phyloP scores from a whole-genome alignment of 73 alveolate genomes.

The Loxodes magnus region DNA sequence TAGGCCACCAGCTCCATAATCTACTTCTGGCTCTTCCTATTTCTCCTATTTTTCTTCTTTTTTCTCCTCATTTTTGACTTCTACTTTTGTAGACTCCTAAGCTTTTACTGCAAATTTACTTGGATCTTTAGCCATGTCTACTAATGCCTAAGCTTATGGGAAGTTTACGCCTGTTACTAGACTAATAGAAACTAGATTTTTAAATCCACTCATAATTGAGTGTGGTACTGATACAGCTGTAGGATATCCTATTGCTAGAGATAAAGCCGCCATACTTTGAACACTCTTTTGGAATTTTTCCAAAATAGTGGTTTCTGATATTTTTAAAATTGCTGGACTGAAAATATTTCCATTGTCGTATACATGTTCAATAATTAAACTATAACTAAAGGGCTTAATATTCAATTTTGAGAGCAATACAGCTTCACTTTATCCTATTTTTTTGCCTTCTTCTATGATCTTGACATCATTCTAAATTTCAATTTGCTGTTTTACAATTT shows the following conservation, averaged over 20 bases:
- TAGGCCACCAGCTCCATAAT: slow-evolving; percentile 80
- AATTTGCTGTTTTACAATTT: slow-evolving; percentile 97
- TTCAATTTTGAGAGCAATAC: slow-evolving; percentile 91
- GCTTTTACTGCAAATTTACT: slow-evolving; percentile 48
- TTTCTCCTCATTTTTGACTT: slow-evolving; percentile 38
- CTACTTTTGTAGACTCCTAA: too few relatives aligned
- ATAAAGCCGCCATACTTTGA: slow-evolving; percentile 70
- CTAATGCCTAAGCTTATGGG: slow-evolving; percentile 42
- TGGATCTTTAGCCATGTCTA: slow-evolving; percentile 39
- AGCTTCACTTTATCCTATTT: slow-evolving; percentile 91
- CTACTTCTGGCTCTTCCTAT: slow-evolving; percentile 72
- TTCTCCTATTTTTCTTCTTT: slow-evolving; percentile 41
- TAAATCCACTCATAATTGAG: slow-evolving; percentile 89
- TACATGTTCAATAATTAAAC: slow-evolving; percentile 67
- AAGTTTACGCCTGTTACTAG: slow-evolving; percentile 76
- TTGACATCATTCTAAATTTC: slow-evolving; percentile 89
- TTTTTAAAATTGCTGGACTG: slow-evolving; percentile 92
- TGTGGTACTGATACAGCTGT: slow-evolving; percentile 97
- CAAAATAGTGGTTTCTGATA: slow-evolving; percentile 53
- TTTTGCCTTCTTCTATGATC: slow-evolving; percentile 68
- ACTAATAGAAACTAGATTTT: slow-evolving; percentile 91
- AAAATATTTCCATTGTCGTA: slow-evolving; percentile 90
- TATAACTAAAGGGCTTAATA: slow-evolving; percentile 95
- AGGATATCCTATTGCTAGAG: slow-evolving; percentile 82
- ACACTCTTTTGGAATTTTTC: slow-evolving; percentile 31